These are phyloP conservation scores for Mucor lusitanicus DNA, from an alignment of 371 early-diverging fungal genomes.

Conservation along the genomic window DNA sequence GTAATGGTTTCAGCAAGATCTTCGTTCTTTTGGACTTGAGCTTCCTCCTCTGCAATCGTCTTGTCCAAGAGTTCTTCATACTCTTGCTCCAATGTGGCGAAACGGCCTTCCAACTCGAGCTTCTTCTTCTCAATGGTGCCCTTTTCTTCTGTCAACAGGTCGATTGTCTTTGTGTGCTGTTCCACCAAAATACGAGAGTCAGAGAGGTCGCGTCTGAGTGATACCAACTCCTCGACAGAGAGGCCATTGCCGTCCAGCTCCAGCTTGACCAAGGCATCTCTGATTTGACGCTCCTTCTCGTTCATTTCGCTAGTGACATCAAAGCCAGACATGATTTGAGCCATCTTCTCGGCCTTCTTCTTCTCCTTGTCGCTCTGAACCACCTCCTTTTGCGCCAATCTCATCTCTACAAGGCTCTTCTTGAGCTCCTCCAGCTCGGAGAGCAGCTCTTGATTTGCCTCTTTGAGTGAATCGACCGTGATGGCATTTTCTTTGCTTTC, in stretches of 20 bases:
- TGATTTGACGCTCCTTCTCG: slow-evolving; percentile 79
- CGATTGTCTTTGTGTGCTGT: slow-evolving; percentile 70
- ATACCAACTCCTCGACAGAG: slow-evolving; percentile 71
- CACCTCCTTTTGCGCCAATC: slow-evolving; percentile 51
- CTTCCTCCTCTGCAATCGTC: slow-evolving; percentile 91
- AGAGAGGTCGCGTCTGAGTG: slow-evolving; percentile 77
- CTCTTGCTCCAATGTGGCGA: slow-evolving; percentile 78
- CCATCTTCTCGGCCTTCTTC: slow-evolving; percentile 82
- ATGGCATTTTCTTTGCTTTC: slow-evolving; percentile 86
- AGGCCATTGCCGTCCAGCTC: slow-evolving; percentile 44
- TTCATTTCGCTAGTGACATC: slow-evolving; percentile 56
- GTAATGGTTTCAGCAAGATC: slow-evolving; percentile 73
- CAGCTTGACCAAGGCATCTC: slow-evolving; percentile 72
- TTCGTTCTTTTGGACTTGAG: slow-evolving; percentile 54
- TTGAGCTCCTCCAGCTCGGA: slow-evolving; percentile 75
- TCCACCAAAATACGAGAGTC: slow-evolving; percentile 69
- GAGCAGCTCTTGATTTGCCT: slow-evolving; percentile 76
- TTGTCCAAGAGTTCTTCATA: slow-evolving; percentile 92
- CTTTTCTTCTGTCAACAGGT: slow-evolving; percentile 66
- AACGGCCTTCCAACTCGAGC: slow-evolving; percentile 73
- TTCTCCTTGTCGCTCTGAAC: slow-evolving; percentile 72
- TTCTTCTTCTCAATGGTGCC: slow-evolving; percentile 63
- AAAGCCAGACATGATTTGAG: slow-evolving; percentile 82
- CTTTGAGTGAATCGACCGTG: slow-evolving; percentile 82
- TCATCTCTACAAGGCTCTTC: slow-evolving; percentile 54